phyloP scores from a whole-genome alignment of 192 early-diverging fungal genomes.

The Funneliformis mosseae region DNA sequence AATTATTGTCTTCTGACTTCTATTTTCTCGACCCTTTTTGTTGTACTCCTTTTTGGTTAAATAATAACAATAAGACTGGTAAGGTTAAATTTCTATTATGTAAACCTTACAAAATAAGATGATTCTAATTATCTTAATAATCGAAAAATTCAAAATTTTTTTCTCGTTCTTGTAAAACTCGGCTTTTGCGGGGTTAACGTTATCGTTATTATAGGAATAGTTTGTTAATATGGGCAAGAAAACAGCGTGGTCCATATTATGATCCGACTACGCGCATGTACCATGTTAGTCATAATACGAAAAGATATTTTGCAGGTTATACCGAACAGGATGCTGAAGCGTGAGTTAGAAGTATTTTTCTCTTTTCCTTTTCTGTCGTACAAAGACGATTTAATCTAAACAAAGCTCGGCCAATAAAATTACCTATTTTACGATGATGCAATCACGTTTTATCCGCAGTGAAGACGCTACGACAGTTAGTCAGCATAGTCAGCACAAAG shows the following conservation, averaged over 20 bases:
- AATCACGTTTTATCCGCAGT: neutral
- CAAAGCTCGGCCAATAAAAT: no score
- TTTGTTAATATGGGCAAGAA: conserved; percentile 49
- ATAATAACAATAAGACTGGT: conserved; percentile 11
- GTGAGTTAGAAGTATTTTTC: conserved; percentile 28
- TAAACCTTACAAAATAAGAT: no score
- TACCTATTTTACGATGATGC: no score
- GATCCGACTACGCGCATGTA: conserved; percentile 51
- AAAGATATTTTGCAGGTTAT: conserved; percentile 49
- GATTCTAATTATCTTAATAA: neutral
- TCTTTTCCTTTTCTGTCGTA: neutral
- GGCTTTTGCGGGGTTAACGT: neutral
- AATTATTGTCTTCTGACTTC: neutral
- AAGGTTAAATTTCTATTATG: neutral
- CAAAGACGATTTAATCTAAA: neutral
- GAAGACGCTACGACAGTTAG: neutral
- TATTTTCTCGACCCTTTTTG: neutral
- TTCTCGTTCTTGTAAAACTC: neutral
- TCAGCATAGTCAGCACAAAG: neutral
- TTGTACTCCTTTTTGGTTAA: conserved; percentile 7
- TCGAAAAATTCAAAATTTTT: neutral
- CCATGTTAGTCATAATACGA: conserved; percentile 48
- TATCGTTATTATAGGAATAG: conserved; percentile 40
- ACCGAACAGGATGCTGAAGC: conserved; percentile 37
- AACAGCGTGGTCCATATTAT: conserved; percentile 49